Base-by-base conservation (phyloP, 495 filamentous ascomycete species). In the Neurospora terricola region DNA sequence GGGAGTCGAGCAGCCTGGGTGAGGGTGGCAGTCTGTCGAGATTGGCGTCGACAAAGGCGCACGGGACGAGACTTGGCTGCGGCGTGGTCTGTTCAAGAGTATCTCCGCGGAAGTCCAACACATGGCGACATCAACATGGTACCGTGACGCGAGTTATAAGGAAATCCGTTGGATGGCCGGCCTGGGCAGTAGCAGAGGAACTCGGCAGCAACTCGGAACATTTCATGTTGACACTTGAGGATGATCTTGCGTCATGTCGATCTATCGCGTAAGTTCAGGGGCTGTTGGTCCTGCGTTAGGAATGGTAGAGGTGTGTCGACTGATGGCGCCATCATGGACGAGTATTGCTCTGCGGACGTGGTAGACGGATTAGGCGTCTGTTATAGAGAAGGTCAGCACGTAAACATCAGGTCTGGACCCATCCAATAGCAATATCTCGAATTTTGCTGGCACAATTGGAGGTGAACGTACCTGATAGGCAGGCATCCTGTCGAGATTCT, bases 181-280 rank as follows among this genome's bases (percentile, higher is more conserved):
- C 4, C 0, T 34, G 54, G 54, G 2, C 0, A 5, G 23, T 4
- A 14, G 54, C 54, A 62, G 0, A 30, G 2, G 0, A 1, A 30
- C 0, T 30, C 0, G 12, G 54, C 7, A 30, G 54, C 54, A 34
- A 16, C 27, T 30, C 23, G 54, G 54, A 30, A 30, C 2, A 62
- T 34, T 18, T 62, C 12, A 30, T 62, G 54, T 62, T 62, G 54
- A 62, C 12, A 62, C 16, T 7, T 34, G 54, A 7, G 54, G 27
- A 8, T 62, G 27, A 62, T 62, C 23, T 62, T 54, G 23, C 54
- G 54, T 62, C 27, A 62, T 62, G 54, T 62, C 23, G 23, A 62
- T 62, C 54, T 34, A 30, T 62, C 27, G 12, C 12, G 2, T 18
- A 34, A 0, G 12, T 16, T 16, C 54, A 18, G 27, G 23, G 23